Evolutionary conservation across 2,329 filamentous ascomycete genomes (phyloP).

Genomic region (Setomelanomma holmii): DNA sequence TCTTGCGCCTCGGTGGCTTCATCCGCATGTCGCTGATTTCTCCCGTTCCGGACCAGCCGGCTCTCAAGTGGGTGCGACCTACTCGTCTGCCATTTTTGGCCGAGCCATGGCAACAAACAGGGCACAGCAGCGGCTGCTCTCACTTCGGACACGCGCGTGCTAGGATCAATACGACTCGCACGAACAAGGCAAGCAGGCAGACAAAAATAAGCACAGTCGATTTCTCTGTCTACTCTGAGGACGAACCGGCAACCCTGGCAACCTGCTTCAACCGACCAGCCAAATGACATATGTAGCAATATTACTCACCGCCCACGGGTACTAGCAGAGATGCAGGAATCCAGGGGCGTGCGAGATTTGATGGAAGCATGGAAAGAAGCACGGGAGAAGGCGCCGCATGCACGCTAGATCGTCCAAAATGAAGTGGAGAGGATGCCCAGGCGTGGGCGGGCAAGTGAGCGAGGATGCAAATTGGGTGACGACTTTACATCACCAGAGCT

Average conservation of each 20-base stretch:
- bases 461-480: conserved; percentile 38
- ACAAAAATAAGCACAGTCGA: conserved; percentile 44
- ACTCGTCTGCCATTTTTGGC: conserved; percentile 21
- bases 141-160: conserved; percentile 24
- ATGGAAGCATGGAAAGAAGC: conserved; percentile 49
- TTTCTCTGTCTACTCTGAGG: conserved; percentile 14
- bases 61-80: conserved; percentile 4
- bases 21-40: conserved; percentile 11
- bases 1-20: conserved; percentile 17
- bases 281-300: conserved; percentile 27
- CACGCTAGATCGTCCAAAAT: conserved; percentile 36
- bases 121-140: conserved; percentile 18
- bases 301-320: conserved; percentile 39
- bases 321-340: conserved; percentile 26
- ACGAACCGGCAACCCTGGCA: conserved; percentile 8
- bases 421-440: conserved; percentile 18
- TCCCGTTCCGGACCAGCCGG: conserved; percentile 28
- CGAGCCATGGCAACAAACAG: conserved; percentile 20
- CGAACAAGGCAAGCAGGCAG: conserved; percentile 28
- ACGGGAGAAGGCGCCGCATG: conserved; percentile 45
- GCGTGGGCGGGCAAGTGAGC: conserved; percentile 25
- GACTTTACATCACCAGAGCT: conserved; percentile 24
- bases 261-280: conserved; percentile 16
- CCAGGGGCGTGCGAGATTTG: conserved; percentile 32
- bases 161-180: conserved; percentile 39